A percentile compares a stretch with the other conserved stretches of the same genome.
These are phyloP conservation scores for Fraxinus cuspidata DNA, from an alignment of 257 asterid genomes.

Conservation along the genomic window DNA sequence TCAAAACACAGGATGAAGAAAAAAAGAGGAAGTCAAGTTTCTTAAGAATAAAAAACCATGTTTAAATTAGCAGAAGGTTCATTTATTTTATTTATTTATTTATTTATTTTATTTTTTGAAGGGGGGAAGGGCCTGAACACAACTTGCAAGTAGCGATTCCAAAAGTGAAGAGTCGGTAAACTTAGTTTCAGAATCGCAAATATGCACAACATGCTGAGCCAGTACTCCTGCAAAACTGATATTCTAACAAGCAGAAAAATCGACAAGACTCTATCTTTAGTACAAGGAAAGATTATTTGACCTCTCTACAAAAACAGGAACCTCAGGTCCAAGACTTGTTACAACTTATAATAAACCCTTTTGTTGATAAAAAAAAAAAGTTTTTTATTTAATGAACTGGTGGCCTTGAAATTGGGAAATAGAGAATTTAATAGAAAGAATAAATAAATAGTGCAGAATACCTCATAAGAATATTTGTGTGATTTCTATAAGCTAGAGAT, in stretches of 20 bases:
- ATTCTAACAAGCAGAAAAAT: background rate
- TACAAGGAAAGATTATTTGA: background rate
- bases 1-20: background rate
- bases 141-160: no score
- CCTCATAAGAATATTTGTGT: conserved; percentile 87
- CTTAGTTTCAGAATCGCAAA: no score
- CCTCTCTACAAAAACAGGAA: conserved; percentile 5
- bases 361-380: background rate
- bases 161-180: no score
- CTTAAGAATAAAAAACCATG: background rate
- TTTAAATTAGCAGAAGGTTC: no score
- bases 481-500: conserved; percentile 78
- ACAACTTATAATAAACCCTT: conserved; percentile 12
- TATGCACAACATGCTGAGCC: no score
- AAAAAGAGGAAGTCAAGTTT: background rate
- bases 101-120: no score
- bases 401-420: conserved; percentile 2
- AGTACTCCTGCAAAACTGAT: background rate
- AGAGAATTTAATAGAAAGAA: background rate
- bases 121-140: no score
- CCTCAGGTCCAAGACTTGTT: conserved; percentile 8
- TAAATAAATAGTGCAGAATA: conserved; percentile 27
- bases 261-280: background rate
- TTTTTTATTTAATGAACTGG: background rate
- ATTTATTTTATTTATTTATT: no score